These are phyloP conservation scores for Suhomyces vadensis DNA, from an alignment of 805 yeast genomes.

Conservation along the genomic window DNA sequence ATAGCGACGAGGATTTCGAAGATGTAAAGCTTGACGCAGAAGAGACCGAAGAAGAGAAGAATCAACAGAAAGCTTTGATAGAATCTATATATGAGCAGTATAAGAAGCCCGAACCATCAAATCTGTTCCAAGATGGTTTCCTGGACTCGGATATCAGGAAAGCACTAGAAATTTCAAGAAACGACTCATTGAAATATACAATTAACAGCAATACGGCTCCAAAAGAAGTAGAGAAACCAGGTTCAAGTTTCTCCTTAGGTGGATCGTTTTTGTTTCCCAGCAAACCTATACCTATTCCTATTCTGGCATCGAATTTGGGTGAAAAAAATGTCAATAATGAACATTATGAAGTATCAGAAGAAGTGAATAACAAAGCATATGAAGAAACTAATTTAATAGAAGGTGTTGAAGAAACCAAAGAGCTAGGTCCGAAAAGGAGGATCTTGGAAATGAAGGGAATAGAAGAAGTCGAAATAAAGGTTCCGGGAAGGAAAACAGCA, in stretches of 20 bases:
- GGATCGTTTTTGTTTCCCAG: constrained; percentile 6
- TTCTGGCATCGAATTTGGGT: neutral
- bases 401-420: too few species aligned
- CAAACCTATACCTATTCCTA: neutral
- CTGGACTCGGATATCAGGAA: constrained; percentile 41
- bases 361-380: neutral
- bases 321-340: neutral
- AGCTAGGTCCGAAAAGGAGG: too few species aligned
- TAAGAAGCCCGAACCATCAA: constrained; percentile 7
- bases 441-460: too few species aligned
- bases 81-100: constrained; percentile 39
- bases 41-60: constrained; percentile 30
- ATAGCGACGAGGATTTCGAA: constrained; percentile 17
- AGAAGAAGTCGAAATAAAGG: neutral
- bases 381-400: neutral
- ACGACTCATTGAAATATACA: neutral
- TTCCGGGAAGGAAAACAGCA: neutral
- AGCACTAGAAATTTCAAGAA: constrained; percentile 49
- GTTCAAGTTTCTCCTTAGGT: neutral
- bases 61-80: constrained; percentile 30
- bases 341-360: neutral
- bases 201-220: neutral
- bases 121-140: constrained; percentile 10
- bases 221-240: neutral
- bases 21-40: constrained; percentile 23